phyloP scores from a whole-genome alignment of 2,329 filamentous ascomycete species.

The Xylariaceae sp. region DNA sequence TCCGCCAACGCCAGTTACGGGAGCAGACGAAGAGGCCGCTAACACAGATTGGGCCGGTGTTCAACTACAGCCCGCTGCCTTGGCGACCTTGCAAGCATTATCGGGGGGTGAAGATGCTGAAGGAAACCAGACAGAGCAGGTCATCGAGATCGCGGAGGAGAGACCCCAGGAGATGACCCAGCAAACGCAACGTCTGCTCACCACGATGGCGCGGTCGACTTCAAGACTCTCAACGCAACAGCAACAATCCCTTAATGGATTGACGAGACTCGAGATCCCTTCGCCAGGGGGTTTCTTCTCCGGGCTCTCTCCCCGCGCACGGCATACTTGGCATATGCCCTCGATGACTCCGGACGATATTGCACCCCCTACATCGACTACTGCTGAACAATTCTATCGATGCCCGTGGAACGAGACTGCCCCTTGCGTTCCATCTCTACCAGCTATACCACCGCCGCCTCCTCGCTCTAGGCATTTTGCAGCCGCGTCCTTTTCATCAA shows the following conservation, averaged over 20 bases:
- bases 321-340: constrained; percentile 79
- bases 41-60: constrained; percentile 72
- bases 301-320: constrained; percentile 72
- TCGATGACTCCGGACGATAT: constrained; percentile 55
- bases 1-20: constrained; percentile 79
- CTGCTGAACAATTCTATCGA: constrained; percentile 90
- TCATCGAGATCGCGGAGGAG: constrained; percentile 54
- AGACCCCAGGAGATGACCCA: constrained; percentile 57
- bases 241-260: constrained; percentile 65
- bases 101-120: constrained; percentile 58
- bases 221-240: constrained; percentile 51
- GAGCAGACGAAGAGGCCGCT: constrained; percentile 54
- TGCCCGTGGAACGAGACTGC: constrained; percentile 68
- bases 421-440: constrained; percentile 38
- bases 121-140: constrained; percentile 60
- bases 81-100: constrained; percentile 79
- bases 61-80: constrained; percentile 75
- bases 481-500: constrained; percentile 42
- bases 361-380: constrained; percentile 77
- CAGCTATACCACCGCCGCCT: constrained; percentile 39
- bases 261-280: constrained; percentile 84
- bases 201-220: constrained; percentile 41
- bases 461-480: constrained; percentile 42
- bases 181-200: constrained; percentile 54
- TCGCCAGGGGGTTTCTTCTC: constrained; percentile 93